phyloP scores from a whole-genome alignment of 257 asterid species.

The Solanum chaucha region DNA sequence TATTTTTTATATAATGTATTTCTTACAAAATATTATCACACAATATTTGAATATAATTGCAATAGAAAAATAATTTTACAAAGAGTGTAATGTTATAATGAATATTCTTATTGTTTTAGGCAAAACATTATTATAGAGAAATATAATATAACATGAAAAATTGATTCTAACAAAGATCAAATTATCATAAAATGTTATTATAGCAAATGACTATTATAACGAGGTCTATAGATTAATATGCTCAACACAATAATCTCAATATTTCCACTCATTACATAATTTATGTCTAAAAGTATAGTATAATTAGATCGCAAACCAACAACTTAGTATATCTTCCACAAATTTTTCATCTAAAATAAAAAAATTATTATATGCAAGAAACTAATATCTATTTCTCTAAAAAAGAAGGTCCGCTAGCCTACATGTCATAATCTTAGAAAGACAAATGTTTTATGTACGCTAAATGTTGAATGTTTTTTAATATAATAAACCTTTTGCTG shows the following conservation, averaged over 20 bases:
- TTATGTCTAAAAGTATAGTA: background rate
- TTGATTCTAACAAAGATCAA: fast-evolving
- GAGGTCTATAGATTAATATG: background rate
- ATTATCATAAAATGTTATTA: background rate
- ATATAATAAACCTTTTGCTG: background rate
- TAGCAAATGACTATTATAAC: background rate
- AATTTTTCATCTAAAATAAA: background rate
- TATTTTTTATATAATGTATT: too few relatives aligned
- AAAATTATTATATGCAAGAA: background rate
- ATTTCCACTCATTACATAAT: background rate
- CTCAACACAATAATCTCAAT: background rate
- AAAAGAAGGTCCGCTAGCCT: background rate
- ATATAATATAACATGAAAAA: background rate
- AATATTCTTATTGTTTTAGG: too few relatives aligned
- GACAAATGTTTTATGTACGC: background rate
- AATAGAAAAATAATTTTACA: too few relatives aligned
- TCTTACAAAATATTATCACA: too few relatives aligned
- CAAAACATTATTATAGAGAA: background rate
- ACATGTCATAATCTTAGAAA: background rate
- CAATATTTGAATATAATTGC: too few relatives aligned
- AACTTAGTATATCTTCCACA: background rate
- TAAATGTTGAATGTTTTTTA: too few relatives aligned
- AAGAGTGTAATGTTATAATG: too few relatives aligned
- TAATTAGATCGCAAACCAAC: background rate
- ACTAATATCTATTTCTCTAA: background rate